Evolutionary conservation across 768 basidiomycete species (phyloP).

Genomic region (Goffeauzyma gilvescens): DNA sequence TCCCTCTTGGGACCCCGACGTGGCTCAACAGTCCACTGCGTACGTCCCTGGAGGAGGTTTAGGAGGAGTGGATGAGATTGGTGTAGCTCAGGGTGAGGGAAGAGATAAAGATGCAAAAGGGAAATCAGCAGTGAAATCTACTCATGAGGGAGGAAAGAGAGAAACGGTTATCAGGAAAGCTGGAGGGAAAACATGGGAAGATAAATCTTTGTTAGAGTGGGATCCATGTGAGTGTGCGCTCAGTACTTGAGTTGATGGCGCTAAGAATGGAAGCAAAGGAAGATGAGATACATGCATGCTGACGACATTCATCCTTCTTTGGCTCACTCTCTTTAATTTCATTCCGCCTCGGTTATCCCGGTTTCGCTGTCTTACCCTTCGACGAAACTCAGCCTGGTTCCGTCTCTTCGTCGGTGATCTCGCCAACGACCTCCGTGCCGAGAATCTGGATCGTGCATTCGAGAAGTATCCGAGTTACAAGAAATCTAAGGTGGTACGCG

Average conservation of each 20-base stretch:
- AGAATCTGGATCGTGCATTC: constrained; percentile 80
- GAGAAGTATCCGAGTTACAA: constrained; percentile 79
- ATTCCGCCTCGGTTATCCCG: neutral
- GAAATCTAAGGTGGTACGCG: constrained; percentile 87
- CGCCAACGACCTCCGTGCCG: constrained; percentile 94
- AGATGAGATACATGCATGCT: too few species aligned
- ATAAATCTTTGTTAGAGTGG: constrained; percentile 92
- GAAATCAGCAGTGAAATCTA: too few species aligned
- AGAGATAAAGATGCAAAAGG: neutral
- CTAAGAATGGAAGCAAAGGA: too few species aligned
- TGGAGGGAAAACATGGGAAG: constrained; percentile 94
- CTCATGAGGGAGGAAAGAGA: too few species aligned
- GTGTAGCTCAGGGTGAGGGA: neutral
- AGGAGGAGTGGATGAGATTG: neutral
- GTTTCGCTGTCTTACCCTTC: too few species aligned
- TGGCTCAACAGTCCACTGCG: constrained; percentile 17
- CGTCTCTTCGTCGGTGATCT: constrained; percentile 92
- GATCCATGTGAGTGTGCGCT: constrained; percentile 60
- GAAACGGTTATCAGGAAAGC: constrained; percentile 88
- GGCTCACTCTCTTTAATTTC: neutral
- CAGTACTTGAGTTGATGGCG: too few species aligned
- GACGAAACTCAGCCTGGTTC: constrained; percentile 67
- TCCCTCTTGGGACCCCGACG: constrained; percentile 14
- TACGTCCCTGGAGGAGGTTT: constrained; percentile 4
- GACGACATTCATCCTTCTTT: neutral